These are phyloP conservation scores for Lentinula raphanica DNA, from an alignment of 768 basidiomycete genomes.

Conservation along the genomic window DNA sequence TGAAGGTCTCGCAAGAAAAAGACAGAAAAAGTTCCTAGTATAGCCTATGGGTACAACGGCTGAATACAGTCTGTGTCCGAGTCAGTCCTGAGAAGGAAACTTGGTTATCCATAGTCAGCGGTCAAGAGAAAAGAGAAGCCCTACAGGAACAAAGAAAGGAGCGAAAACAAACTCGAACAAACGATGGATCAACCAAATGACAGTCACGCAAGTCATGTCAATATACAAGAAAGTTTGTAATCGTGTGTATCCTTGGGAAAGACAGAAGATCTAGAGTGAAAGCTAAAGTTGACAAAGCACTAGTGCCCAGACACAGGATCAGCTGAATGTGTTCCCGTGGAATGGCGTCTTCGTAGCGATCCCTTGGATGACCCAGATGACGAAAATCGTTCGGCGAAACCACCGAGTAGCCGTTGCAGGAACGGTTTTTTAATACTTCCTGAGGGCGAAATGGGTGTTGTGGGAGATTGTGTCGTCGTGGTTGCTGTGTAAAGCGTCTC, in stretches of 20 bases:
- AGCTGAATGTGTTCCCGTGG: conserved; percentile 28
- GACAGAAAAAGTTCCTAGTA: too few relatives aligned
- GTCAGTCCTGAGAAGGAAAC: background rate
- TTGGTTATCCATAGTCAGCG: background rate
- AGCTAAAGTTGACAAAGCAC: background rate
- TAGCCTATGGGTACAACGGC: background rate
- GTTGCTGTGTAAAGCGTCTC: conserved; percentile 55
- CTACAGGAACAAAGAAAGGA: background rate
- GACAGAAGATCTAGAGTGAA: background rate
- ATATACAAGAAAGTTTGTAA: background rate
- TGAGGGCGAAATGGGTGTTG: conserved; percentile 37
- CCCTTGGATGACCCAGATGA: conserved; percentile 32
- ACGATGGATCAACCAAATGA: background rate
- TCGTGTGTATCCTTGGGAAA: background rate
- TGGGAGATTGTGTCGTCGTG: conserved; percentile 54
- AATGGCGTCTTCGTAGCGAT: conserved; percentile 40
- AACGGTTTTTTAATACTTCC: conserved; percentile 47
- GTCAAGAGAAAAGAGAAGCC: background rate
- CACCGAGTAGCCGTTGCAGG: conserved; percentile 52
- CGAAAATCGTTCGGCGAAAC: conserved; percentile 41
- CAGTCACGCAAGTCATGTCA: background rate
- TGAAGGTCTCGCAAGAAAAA: background rate
- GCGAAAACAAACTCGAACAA: background rate
- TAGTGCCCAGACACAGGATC: conserved; percentile 5
- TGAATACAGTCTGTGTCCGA: background rate